Conservation (phyloP, 2,329 filamentous ascomycete genomes). For the Colletotrichum graminicola region DNA sequence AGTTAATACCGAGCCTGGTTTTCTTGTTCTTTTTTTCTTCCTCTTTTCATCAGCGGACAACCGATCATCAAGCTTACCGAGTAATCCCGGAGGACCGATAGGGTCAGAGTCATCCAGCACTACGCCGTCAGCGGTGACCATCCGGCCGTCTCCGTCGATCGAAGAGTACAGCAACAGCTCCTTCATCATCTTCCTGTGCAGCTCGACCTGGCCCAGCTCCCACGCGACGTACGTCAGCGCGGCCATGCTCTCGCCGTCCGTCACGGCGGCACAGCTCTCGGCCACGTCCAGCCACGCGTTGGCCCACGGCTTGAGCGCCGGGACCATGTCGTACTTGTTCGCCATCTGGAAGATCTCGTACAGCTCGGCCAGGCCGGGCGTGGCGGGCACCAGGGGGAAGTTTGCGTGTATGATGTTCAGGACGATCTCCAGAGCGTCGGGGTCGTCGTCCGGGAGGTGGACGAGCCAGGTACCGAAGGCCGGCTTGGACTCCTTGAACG, state of each 20-base stretch:
- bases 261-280: background rate
- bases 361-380: conserved; percentile 5
- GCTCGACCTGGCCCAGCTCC: conserved; percentile 23
- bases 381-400: conserved; percentile 4
- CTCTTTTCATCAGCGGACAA: too few relatives aligned
- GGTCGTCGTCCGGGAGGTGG: conserved; percentile 22
- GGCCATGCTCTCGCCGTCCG: conserved; percentile 6
- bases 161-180: background rate
- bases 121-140: conserved; percentile 4
- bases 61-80: background rate
- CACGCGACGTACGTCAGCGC: conserved; percentile 17
- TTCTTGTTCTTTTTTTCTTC: too few relatives aligned
- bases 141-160: background rate
- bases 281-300: conserved; percentile 7
- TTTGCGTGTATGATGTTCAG: conserved; percentile 24
- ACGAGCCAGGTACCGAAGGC: conserved; percentile 20
- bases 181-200: conserved; percentile 23
- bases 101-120: conserved; percentile 9
- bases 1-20: background rate
- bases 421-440: background rate
- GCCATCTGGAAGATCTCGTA: conserved; percentile 23
- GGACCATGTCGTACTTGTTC: conserved; percentile 35
- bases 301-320: conserved; percentile 25
- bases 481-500: conserved; percentile 36
- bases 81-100: conserved; percentile 16